Base-by-base conservation (phyloP, 352 stramenopile species). In the Hyphochytrium catenoides region DNA sequence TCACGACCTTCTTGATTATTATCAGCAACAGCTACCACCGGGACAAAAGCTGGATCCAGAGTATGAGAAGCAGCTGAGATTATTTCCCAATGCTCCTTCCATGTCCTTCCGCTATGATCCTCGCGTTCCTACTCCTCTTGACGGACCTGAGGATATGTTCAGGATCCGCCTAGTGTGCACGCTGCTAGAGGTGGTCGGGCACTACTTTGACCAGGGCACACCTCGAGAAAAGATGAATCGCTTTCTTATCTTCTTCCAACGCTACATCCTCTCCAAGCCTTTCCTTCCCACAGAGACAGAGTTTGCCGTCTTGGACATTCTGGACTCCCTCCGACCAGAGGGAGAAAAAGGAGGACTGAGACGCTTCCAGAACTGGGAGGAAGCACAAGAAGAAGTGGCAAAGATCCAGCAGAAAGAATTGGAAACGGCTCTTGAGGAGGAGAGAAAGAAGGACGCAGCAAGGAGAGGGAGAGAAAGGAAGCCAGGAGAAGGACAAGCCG, bases 231-330 rank as follows among this genome's bases (percentile, higher is more conserved):
- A 82, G 24, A 52, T 96, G 2, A 62, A 71, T 16, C 69, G 64
- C 9, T 92, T 92, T 41, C 64, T 95, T 39, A 47, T 69, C 5
- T 86, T 89, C 44, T 92, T 95, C 44, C 82, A 95, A 49, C 70
- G 82, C 18, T 96, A 96, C 57, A 64, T 95, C 12, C 92, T 95
- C 30, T 84, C 79, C 18, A 96, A 96, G 55, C 63, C 57, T 3
- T 70, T 84, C 24, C 64, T 96, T 9, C 86, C 87, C 1, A 67
- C 90, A 28, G 86, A 96, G 36, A 90, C 89, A 20, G 68, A 91
- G 36, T 94, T 88, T 52, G 57, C 79, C 23, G 62, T 89, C 26
- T 56, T 73, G 4, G 64, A 94, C 31, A 41, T 78, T 5, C 72
- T 78, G 32, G 68, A 86, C 15, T 46, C 64, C 24, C 50, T 86